These are phyloP conservation scores for Phytophthora pini DNA, from an alignment of 352 stramenopile species.

Conservation along the genomic window DNA sequence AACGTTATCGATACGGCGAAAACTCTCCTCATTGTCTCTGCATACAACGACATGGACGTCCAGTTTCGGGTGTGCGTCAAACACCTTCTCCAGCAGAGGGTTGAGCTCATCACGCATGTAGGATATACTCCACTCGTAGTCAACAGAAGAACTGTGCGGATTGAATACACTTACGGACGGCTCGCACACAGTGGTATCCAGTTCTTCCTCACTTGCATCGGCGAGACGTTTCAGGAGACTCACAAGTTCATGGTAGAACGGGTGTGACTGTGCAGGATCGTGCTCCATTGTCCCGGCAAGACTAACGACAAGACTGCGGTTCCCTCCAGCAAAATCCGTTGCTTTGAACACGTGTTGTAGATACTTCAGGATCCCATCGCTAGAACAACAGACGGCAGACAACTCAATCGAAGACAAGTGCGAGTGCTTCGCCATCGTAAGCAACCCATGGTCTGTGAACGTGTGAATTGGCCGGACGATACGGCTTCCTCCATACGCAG, in stretches of 20 bases:
- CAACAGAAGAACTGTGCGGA: constrained; percentile 26
- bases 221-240: constrained; percentile 32
- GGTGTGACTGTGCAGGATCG: constrained; percentile 16
- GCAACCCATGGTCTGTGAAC: constrained; percentile 44
- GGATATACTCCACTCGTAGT: constrained; percentile 26
- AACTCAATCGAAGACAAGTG: constrained; percentile 40
- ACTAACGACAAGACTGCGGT: constrained; percentile 30
- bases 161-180: constrained; percentile 34
- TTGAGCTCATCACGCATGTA: constrained; percentile 43
- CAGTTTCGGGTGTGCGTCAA: constrained; percentile 21
- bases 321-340: constrained; percentile 17
- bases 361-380: constrained; percentile 46
- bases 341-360: constrained; percentile 33
- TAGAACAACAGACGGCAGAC: constrained; percentile 39
- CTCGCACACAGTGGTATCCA: constrained; percentile 23
- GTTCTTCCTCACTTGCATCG: constrained; percentile 17
- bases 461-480: constrained; percentile 31
- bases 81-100: constrained; percentile 40
- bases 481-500: constrained; percentile 36
- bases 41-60: constrained; percentile 31
- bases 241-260: constrained; percentile 47
- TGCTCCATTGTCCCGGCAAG: constrained; percentile 39
- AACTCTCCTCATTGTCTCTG: constrained; percentile 23
- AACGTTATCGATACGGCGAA: constrained; percentile 33
- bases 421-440: constrained; percentile 37